A percentile compares a stretch with the other conserved stretches of the same genome.
Conservation (phyloP, 2,329 filamentous ascomycete genomes). For the Escovopsis sp. region DNA sequence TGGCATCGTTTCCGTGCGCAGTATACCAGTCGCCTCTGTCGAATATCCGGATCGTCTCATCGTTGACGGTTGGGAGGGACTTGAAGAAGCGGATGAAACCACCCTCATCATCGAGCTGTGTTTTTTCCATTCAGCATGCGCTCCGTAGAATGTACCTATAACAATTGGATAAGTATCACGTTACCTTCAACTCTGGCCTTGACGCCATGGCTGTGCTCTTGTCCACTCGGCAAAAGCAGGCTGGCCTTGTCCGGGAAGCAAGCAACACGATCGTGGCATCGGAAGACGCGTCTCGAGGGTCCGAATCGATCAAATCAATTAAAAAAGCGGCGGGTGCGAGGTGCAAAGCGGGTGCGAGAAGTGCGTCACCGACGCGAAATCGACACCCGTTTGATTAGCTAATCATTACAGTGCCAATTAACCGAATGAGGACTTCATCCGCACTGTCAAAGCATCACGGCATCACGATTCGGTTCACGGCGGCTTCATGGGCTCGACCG, state of each 20-base stretch:
- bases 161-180: neutral
- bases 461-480: too few species aligned
- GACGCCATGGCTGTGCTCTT: slow-evolving; percentile 44
- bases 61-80: slow-evolving; percentile 55
- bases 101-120: slow-evolving; percentile 82
- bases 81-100: slow-evolving; percentile 97
- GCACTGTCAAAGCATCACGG: too few species aligned
- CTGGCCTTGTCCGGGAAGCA: too few species aligned
- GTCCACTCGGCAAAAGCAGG: slow-evolving; percentile 8
- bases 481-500: too few species aligned
- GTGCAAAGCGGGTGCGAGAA: neutral
- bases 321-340: neutral
- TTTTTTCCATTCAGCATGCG: slow-evolving; percentile 2
- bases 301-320: too few species aligned
- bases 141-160: neutral
- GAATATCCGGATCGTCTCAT: slow-evolving; percentile 76
- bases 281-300: too few species aligned
- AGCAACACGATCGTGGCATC: too few species aligned
- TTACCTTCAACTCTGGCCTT: slow-evolving; percentile 55
- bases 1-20: slow-evolving; percentile 74
- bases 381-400: neutral
- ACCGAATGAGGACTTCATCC: too few species aligned
- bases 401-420: too few species aligned
- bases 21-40: slow-evolving; percentile 93
- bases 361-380: neutral